Percentiles rank a stretch among this genome's conserved stretches.
Evolutionary conservation across 495 filamentous ascomycete genomes (phyloP).

Genomic region (Tuber aestivum): DNA sequence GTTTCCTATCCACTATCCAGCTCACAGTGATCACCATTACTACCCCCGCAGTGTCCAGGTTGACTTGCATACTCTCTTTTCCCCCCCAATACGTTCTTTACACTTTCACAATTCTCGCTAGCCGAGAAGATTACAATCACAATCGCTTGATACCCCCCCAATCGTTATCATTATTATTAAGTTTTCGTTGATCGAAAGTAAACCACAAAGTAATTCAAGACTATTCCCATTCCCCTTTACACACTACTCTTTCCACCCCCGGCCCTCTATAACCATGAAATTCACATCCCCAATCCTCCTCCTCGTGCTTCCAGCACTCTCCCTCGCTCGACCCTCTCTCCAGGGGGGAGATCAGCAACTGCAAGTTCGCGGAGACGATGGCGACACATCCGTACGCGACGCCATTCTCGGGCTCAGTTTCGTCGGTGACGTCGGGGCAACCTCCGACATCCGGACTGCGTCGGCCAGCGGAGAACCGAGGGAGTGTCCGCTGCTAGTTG

Average conservation of each 20-base stretch:
- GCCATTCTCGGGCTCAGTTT: background rate
- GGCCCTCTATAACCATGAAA: background rate
- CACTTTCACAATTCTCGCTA: background rate
- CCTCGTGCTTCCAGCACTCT: background rate
- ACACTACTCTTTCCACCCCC: background rate
- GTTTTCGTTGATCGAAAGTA: background rate
- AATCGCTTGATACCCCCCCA: background rate
- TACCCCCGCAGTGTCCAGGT: background rate
- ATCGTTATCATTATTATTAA: background rate
- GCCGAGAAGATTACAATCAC: background rate
- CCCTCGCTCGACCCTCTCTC: background rate
- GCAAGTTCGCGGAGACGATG: background rate
- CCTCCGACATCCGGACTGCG: background rate
- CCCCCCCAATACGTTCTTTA: background rate
- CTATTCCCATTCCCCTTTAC: background rate
- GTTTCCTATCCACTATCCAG: background rate
- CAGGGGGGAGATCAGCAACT: background rate
- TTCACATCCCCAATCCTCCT: background rate
- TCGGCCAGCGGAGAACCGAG: background rate
- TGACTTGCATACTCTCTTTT: conserved; percentile 2
- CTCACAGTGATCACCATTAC: background rate
- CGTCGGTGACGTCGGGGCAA: background rate
- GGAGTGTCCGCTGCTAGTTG: background rate
- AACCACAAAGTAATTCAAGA: background rate
- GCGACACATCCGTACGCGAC: background rate